Conservation (phyloP, 345 rosid species). For the Psidium friedrichsthalianum region DNA sequence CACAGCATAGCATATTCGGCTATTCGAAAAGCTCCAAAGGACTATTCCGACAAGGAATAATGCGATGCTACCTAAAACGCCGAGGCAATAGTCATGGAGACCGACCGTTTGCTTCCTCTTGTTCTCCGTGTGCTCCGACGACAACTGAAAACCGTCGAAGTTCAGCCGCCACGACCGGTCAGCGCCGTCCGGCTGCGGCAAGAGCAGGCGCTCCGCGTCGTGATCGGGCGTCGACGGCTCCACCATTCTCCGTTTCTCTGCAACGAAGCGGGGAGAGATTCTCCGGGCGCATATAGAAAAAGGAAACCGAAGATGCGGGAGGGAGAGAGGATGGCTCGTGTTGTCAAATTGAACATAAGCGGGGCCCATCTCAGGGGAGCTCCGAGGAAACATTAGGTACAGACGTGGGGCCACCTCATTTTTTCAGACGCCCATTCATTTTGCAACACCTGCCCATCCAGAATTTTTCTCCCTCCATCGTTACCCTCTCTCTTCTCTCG, state of each 20-base stretch:
- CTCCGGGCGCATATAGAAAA: no score
- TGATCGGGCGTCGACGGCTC: slow-evolving; percentile 10
- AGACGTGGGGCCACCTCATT: no score
- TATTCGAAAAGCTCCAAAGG: background rate
- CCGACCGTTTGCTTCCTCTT: slow-evolving; percentile 27
- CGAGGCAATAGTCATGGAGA: slow-evolving; percentile 55
- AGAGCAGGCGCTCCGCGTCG: slow-evolving; percentile 53
- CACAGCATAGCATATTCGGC: background rate
- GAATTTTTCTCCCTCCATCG: no score
- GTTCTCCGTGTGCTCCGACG: slow-evolving; percentile 31
- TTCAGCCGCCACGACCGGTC: slow-evolving; percentile 86
- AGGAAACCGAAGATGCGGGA: background rate
- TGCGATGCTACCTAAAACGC: slow-evolving; percentile 47
- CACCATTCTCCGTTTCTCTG: slow-evolving; percentile 18
- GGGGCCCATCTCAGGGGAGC: background rate
- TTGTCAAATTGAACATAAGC: background rate
- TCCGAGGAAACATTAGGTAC: no score
- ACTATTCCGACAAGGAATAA: background rate
- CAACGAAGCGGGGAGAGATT: background rate
- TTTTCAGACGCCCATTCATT: no score
- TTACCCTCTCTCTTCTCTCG: no score
- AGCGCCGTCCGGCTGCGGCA: slow-evolving; percentile 28
- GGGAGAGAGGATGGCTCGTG: background rate
- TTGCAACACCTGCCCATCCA: no score
- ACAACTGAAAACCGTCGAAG: slow-evolving; percentile 67